phyloP scores from a whole-genome alignment of 305 asterid species.

The Solanum hybrid region DNA sequence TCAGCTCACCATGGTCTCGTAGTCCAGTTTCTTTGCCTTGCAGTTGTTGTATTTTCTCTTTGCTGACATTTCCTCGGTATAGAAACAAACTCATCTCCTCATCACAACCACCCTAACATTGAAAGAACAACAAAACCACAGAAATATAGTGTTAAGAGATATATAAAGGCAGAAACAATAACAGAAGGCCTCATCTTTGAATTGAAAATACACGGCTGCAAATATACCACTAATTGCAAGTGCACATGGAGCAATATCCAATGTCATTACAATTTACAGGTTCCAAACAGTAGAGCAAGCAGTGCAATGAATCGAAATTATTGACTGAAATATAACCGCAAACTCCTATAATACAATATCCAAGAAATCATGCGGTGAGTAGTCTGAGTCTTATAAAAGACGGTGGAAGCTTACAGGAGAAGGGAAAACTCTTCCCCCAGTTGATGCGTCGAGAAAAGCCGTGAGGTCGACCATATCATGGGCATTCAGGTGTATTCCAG shows the following conservation, averaged over 20 bases:
- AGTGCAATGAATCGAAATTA: background rate
- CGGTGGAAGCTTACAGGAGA: conserved; percentile 49
- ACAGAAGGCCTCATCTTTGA: background rate
- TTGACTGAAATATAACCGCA: background rate
- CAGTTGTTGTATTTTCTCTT: conserved; percentile 44
- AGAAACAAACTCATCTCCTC: conserved; percentile 70
- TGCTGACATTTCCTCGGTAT: conserved; percentile 55
- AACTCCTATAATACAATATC: background rate
- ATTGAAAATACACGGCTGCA: background rate
- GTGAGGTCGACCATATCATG: conserved; percentile 74
- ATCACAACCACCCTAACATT: conserved; percentile 76
- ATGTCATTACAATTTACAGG: background rate
- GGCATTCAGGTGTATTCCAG: conserved; percentile 54
- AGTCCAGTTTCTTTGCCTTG: conserved; percentile 81
- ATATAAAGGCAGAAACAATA: background rate
- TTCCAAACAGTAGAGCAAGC: background rate
- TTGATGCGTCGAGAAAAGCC: conserved; percentile 58
- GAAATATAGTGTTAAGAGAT: background rate
- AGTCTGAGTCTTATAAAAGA: background rate
- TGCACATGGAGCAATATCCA: background rate
- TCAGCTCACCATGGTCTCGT: conserved; percentile 77
- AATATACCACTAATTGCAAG: background rate
- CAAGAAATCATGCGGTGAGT: background rate
- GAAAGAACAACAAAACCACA: conserved; percentile 2
- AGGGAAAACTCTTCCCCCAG: conserved; percentile 62